phyloP scores from a whole-genome alignment of 2,329 filamentous ascomycete species.

The Didymosphaeria variabile region DNA sequence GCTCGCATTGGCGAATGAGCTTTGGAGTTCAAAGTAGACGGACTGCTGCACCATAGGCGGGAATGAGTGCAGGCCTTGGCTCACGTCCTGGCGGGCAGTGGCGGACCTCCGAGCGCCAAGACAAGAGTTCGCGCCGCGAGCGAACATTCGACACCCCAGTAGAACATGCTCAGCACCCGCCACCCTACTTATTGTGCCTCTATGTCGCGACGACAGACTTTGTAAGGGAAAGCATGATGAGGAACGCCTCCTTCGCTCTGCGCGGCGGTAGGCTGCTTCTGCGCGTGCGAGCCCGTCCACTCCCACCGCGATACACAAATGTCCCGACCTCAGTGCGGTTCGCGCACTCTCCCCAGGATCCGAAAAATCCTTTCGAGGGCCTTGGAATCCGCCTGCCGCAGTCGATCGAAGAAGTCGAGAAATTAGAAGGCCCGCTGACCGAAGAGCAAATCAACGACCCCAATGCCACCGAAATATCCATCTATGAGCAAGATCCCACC shows the following conservation, averaged over 20 bases:
- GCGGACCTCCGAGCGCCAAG: constrained; percentile 15
- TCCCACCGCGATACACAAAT: constrained; percentile 29
- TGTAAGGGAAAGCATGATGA: background rate
- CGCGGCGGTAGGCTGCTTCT: constrained; percentile 25
- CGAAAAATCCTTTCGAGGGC: background rate
- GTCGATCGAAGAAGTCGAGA: constrained; percentile 16
- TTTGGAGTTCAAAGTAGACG: no score
- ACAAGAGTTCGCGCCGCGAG: background rate
- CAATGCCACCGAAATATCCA: constrained; percentile 33
- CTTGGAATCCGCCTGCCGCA: background rate
- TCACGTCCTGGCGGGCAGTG: background rate
- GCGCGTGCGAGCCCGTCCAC: constrained; percentile 33
- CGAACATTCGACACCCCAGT: background rate
- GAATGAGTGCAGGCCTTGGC: no score
- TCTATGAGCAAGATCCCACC: constrained; percentile 43
- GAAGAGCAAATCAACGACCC: constrained; percentile 33
- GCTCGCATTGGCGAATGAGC: no score
- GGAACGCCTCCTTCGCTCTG: background rate
- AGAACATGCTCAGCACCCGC: background rate
- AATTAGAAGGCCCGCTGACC: constrained; percentile 24
- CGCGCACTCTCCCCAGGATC: constrained; percentile 17
- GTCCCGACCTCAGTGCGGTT: constrained; percentile 27
- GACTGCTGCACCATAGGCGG: no score
- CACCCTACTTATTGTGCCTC: background rate
- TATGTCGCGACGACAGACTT: no score